phyloP scores from a whole-genome alignment of 177 flowering plant species.

The Tripterygium wilfordii region DNA sequence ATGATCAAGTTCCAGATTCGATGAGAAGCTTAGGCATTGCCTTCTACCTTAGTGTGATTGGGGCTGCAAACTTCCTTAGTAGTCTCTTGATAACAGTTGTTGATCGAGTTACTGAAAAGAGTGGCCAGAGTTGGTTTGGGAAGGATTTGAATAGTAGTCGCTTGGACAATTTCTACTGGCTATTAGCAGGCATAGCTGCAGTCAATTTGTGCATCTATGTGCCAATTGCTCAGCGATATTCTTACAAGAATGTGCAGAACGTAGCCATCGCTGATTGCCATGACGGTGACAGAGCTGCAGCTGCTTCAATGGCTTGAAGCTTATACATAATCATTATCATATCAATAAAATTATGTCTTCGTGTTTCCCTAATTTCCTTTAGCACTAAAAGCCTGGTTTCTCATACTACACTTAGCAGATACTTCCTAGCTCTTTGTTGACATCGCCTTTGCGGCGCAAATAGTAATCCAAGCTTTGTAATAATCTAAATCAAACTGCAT shows the following conservation, averaged over 20 bases:
- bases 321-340: no score
- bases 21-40: slow-evolving; percentile 93
- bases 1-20: slow-evolving; percentile 85
- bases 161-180: slow-evolving; percentile 70
- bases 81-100: slow-evolving; percentile 52
- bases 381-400: no score
- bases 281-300: slow-evolving; percentile 22
- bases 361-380: no score
- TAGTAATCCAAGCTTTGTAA: no score
- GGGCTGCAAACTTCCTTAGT: slow-evolving; percentile 63
- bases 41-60: slow-evolving; percentile 71
- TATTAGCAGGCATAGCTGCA: slow-evolving; percentile 40
- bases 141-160: slow-evolving; percentile 72
- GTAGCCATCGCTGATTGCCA: slow-evolving; percentile 32
- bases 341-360: no score
- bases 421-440: no score
- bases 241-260: slow-evolving; percentile 68
- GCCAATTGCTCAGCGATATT: slow-evolving; percentile 40
- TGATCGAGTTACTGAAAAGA: slow-evolving; percentile 32
- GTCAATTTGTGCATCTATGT: slow-evolving; percentile 43
- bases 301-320: slow-evolving; percentile 10
- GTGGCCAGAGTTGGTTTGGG: slow-evolving; percentile 65
- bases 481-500: no score
- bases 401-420: no score
- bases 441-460: no score